Evolutionary conservation across 2,329 filamentous ascomycete genomes (phyloP), one percentile per base, ranked within the genome.

Genomic region (Myriosclerotinia duriaeana): DNA sequence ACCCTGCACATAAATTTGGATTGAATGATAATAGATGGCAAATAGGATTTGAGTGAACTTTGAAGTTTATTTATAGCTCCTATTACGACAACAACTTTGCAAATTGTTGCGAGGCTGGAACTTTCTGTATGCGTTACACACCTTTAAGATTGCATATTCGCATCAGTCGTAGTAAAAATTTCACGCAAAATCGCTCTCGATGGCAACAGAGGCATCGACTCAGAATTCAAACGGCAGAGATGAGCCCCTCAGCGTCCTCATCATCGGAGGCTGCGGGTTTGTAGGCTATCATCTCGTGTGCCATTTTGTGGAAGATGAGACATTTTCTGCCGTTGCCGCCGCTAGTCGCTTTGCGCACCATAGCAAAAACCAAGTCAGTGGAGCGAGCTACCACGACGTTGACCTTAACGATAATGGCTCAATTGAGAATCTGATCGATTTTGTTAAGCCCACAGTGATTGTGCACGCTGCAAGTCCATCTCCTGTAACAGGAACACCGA

Each of bases 401-500:
- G 60, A 53, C 42, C 60, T 63, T n/a, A 53, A 36, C 36, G 22
- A 63, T 20, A 3, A 42, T 20, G 17, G 5, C 22, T 63, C 48
- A n/a, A 52, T 63, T n/a, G 60, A 53, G 36, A 3, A 52, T 20
- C 11, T 63, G 15, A 63, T 63, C 36, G 12, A 63, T 14, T 11
- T 2, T 53, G 3, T 63, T 5, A 63, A 63, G 38, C 48, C 48
- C 17, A 15, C 22, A 1, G 48, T 63, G 15, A 42, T 63, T 14
- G 22, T 63, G 4, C 60, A 63, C n/a, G 60, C 17, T 4, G 60
- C 48, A 30, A 53, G 48, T 53, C 60, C 60, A 63, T 63, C 60
- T 15, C 60, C 60, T 3, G 60, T 63, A 2, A 53, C 44, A n/a
- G 48, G 48, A 26, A 63, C 60, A 17, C n/a, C 48, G 12, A 63